A percentile compares a stretch with the other conserved stretches of the same genome.
These are phyloP conservation scores for Aspergillus niger DNA, from an alignment of 2,329 filamentous ascomycete genomes.

Conservation along the genomic window DNA sequence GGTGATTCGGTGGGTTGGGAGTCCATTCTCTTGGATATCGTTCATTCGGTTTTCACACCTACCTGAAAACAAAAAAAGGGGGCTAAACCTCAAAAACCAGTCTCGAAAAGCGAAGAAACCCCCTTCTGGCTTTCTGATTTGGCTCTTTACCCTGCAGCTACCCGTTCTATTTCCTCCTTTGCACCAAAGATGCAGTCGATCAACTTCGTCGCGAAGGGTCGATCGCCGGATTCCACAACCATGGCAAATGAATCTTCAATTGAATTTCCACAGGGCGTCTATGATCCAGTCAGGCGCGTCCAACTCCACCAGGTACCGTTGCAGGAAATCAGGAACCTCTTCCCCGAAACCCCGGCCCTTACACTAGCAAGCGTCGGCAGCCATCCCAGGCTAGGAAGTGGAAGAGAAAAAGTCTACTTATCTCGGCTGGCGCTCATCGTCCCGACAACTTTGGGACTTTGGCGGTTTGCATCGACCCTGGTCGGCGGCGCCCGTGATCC, in stretches of 20 bases:
- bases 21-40: neutral
- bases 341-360: constrained; percentile 33
- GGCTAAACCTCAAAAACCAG: neutral
- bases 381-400: constrained; percentile 15
- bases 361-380: constrained; percentile 32
- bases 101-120: neutral
- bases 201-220: no score
- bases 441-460: constrained; percentile 12
- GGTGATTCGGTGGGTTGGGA: neutral
- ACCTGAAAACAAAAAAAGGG: neutral
- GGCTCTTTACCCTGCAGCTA: constrained; percentile 17
- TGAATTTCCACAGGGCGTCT: neutral
- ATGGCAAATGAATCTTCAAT: neutral
- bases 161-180: constrained; percentile 14
- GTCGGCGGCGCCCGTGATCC: neutral
- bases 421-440: constrained; percentile 16
- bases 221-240: constrained; percentile 4
- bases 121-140: constrained; percentile 1
- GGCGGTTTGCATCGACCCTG: neutral
- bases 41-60: neutral
- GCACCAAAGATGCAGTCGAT: constrained; percentile 4
- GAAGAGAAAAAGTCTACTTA: constrained; percentile 12
- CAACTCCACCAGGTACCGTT: constrained; percentile 24
- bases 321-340: constrained; percentile 36
- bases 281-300: neutral